Conservation (phyloP, 345 rosid genomes). For the Aquilaria sinensis region DNA sequence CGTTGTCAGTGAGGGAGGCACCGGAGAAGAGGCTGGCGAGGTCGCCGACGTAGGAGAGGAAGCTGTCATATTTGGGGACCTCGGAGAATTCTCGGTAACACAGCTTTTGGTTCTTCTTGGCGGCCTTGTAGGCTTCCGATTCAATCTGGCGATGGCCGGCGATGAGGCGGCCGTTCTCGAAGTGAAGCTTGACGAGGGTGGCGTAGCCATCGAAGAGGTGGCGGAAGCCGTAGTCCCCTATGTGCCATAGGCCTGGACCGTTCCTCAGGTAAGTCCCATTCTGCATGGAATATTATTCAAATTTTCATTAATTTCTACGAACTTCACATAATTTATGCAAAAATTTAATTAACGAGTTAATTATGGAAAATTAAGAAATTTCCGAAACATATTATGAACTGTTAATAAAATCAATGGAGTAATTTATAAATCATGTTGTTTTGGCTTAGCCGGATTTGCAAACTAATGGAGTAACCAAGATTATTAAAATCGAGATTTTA, state of each 20-base stretch:
- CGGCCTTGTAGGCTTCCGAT: slow-evolving; percentile 86
- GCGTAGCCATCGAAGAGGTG: slow-evolving; percentile 98
- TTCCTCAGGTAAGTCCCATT: slow-evolving; percentile 89
- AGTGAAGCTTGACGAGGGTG: slow-evolving; percentile 60
- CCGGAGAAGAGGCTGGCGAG: slow-evolving; percentile 77
- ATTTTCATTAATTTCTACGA: background rate
- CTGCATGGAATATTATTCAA: slow-evolving; percentile 39
- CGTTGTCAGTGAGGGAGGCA: slow-evolving; percentile 80
- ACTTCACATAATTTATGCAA: too few species aligned
- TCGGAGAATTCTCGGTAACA: slow-evolving; percentile 96
- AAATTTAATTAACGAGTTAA: background rate
- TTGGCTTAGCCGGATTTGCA: too few species aligned
- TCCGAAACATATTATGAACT: too few species aligned
- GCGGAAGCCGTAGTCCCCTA: slow-evolving; percentile 74
- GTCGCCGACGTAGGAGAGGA: slow-evolving; percentile 61
- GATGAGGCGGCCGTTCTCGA: slow-evolving; percentile 52
- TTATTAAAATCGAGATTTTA: too few species aligned
- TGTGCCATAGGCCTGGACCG: slow-evolving; percentile 92
- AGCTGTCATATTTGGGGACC: slow-evolving; percentile 53
- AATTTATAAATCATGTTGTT: too few species aligned
- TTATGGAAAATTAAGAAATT: too few species aligned
- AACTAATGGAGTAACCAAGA: too few species aligned
- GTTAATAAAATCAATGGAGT: too few species aligned
- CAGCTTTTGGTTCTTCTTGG: slow-evolving; percentile 52
- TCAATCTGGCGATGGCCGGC: slow-evolving; percentile 82